These are phyloP conservation scores for Triglochin maritima DNA, from an alignment of 106 monocot species.

Conservation along the genomic window DNA sequence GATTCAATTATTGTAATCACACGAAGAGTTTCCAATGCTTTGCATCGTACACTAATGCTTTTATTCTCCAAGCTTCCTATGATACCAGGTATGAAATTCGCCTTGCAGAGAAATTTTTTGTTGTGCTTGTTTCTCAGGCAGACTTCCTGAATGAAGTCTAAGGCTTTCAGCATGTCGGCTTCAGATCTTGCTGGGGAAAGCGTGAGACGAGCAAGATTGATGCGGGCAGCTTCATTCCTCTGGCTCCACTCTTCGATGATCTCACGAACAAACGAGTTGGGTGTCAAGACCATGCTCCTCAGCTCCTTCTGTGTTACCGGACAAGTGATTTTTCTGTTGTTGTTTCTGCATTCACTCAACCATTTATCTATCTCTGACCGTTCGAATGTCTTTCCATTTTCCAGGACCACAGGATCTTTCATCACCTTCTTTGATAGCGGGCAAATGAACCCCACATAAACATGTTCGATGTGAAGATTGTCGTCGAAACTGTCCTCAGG, in stretches of 20 bases:
- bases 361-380: conserved; percentile 75
- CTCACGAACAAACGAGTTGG: conserved; percentile 63
- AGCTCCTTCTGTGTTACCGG: conserved; percentile 60
- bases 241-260: conserved; percentile 12
- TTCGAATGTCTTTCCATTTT: conserved; percentile 82
- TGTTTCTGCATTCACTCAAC: conserved; percentile 65
- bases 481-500: conserved; percentile 41
- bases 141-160: conserved; percentile 37
- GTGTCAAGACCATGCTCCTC: conserved; percentile 44
- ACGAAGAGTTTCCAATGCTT: conserved; percentile 71
- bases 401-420: conserved; percentile 67
- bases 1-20: conserved; percentile 40
- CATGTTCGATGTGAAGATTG: conserved; percentile 49
- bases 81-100: conserved; percentile 44
- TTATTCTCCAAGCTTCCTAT: conserved; percentile 52
- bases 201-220: neutral
- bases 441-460: conserved; percentile 73
- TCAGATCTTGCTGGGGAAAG: neutral
- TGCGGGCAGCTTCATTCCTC: neutral
- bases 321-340: conserved; percentile 42
- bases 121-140: conserved; percentile 46
- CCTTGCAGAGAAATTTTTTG: conserved; percentile 39
- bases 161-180: conserved; percentile 20
- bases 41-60: conserved; percentile 50
- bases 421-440: conserved; percentile 78